These are phyloP conservation scores for Scutellaria galericulata DNA, from an alignment of 257 asterid genomes.

Conservation along the genomic window DNA sequence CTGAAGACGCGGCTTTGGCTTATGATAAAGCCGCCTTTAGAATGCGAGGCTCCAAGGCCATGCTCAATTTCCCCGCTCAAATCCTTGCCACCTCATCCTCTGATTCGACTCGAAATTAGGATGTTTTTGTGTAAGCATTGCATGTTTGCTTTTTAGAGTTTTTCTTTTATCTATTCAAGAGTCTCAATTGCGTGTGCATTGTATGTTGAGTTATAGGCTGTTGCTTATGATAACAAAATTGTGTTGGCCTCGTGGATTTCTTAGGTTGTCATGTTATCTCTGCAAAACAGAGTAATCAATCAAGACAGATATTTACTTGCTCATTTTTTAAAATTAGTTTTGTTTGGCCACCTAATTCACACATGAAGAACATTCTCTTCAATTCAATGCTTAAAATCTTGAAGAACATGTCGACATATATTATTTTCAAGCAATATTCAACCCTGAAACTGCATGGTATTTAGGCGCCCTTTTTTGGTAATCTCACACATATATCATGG, in stretches of 20 bases:
- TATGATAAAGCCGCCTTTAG: conserved; percentile 67
- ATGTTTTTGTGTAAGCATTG: neutral
- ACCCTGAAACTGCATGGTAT: neutral
- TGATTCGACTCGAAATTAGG: neutral
- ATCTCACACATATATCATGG: no score
- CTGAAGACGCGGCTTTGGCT: conserved; percentile 73
- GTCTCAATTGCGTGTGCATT: neutral
- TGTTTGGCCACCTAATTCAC: neutral
- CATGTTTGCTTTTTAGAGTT: neutral
- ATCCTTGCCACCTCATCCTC: conserved; percentile 32
- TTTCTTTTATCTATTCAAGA: neutral
- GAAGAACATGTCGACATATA: neutral
- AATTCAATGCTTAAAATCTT: neutral
- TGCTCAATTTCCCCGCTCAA: conserved; percentile 63
- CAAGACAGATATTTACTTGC: neutral
- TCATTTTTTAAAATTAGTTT: neutral
- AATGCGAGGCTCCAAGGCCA: conserved; percentile 69
- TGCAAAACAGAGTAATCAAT: neutral
- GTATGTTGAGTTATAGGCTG: neutral
- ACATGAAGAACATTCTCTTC: neutral
- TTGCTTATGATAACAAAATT: neutral
- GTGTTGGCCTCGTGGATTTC: neutral
- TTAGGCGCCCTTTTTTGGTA: no score
- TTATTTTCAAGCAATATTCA: neutral
- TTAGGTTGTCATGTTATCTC: neutral